Base-by-base conservation (phyloP, 2,329 filamentous ascomycete genomes). In the Tolypocladium endophyticum region DNA sequence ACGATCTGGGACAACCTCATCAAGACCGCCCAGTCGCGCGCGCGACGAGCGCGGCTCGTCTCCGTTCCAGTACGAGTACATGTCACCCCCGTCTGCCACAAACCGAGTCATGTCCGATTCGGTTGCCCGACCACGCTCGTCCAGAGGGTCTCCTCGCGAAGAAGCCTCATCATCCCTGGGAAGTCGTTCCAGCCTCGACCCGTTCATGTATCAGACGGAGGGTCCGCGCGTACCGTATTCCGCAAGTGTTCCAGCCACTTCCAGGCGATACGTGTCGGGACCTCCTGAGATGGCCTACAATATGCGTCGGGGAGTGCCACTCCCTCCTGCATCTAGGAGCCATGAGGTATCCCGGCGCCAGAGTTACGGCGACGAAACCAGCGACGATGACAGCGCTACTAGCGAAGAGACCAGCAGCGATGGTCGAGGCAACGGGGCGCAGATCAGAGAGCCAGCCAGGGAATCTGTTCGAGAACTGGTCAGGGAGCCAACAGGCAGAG, bases 151-250 rank as follows among this genome's bases (percentile, higher is more conserved):
- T 25, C 65, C 67, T 12, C 67, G 67, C 20, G 72, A 72, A 28
- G 74, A 76, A 23, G 66, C 69, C 20, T 68, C 67, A 25, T 52
- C 50, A 35, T 68, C 70, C 25, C 68, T 67, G 39, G 65, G 66
- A 35, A 70, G 64, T 16, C 67, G 68, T 25, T 59, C 61, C 43
- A 63, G 63, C 5, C 59, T 72, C 18, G 78, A 84, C 61, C 81
- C 81, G 5, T 84, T 84, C 61, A 75, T 77, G 62, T 84, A 79
- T 66, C 80, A 83, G 70, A 79, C 77, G 4, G 72, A 71, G 28
- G 78, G 76, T 16, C 67, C 79, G 41, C 76, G 74, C 38, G 70
- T 69, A 58, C 65, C 75, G 18, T 70, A 73, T 58, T 66, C 71
- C 36, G 62, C 69, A 58, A 69, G 68, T 57, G 69, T 72, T 63